A percentile compares a stretch with the other conserved stretches of the same genome.
phyloP scores from a whole-genome alignment of 2,329 filamentous ascomycete species.

The Aspergillus fumigatiaffinis region DNA sequence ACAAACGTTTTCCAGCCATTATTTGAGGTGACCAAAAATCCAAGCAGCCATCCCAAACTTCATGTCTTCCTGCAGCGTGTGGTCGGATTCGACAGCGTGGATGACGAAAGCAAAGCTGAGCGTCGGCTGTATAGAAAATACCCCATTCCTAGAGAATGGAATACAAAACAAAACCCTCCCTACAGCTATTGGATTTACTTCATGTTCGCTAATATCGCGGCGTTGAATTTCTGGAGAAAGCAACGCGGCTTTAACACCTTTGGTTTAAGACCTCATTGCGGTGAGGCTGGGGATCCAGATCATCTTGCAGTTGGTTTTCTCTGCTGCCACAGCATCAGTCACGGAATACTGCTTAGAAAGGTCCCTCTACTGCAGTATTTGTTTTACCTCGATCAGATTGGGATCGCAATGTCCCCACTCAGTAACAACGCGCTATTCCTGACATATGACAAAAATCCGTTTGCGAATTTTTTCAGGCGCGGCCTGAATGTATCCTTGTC shows the following conservation, averaged over 20 bases:
- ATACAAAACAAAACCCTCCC: constrained; percentile 89
- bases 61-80: constrained; percentile 93
- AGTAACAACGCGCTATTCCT: constrained; percentile 97
- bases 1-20: constrained; percentile 89
- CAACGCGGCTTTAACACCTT: constrained; percentile 95
- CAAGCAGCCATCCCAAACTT: constrained; percentile 81
- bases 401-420: constrained; percentile 97
- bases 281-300: constrained; percentile 94
- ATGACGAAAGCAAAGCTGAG: constrained; percentile 96
- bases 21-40: constrained; percentile 90
- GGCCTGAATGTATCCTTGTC: constrained; percentile 94
- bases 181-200: constrained; percentile 99
- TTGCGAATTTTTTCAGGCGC: constrained; percentile 90
- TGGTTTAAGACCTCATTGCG: constrained; percentile 86
- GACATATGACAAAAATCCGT: constrained; percentile 94
- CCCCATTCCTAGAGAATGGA: constrained; percentile 83
- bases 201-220: constrained; percentile 88
- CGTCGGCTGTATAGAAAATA: constrained; percentile 94
- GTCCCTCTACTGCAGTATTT: constrained; percentile 93
- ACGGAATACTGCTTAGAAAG: constrained; percentile 87
- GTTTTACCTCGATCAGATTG: constrained; percentile 97
- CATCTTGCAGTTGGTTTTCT: constrained; percentile 88
- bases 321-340: constrained; percentile 95
- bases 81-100: constrained; percentile 94
- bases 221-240: constrained; percentile 87